Conservation (phyloP, 257 asterid species). For the Datura wrightii region DNA sequence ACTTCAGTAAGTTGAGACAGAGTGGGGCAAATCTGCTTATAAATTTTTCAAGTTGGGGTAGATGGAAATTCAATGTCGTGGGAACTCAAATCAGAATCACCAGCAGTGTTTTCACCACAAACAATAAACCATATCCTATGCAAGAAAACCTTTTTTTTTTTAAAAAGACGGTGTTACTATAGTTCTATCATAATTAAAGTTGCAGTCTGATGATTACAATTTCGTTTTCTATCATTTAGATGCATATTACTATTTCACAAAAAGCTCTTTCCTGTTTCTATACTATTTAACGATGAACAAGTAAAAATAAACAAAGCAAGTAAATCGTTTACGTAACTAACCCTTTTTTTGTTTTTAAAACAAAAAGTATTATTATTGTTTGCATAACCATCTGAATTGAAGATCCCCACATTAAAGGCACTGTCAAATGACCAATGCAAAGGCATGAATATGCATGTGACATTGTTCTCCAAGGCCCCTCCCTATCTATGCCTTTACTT, state of each 20-base stretch:
- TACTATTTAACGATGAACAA: too few relatives aligned
- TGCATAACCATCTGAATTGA: not conserved
- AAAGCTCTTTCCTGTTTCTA: not conserved
- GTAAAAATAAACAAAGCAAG: too few relatives aligned
- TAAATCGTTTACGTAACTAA: too few relatives aligned
- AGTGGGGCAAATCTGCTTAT: conserved; percentile 23
- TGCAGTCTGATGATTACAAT: not conserved
- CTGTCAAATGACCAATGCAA: conserved; percentile 24
- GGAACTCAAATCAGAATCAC: conserved; percentile 24
- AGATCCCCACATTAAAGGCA: conserved; percentile 19
- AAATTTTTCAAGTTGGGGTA: not conserved
- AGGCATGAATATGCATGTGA: conserved; percentile 32
- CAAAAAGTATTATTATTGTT: not conserved
- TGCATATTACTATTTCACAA: conserved; percentile 11
- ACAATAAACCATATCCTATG: not conserved
- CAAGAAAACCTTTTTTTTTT: not conserved
- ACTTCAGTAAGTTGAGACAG: not conserved
- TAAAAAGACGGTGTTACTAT: too few relatives aligned
- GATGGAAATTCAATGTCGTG: conserved; percentile 24
- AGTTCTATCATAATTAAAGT: not conserved
- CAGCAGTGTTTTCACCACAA: not conserved
- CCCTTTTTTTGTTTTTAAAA: too few relatives aligned
- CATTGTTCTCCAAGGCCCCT: conserved; percentile 28
- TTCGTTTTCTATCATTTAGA: not conserved
- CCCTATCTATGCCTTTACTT: not conserved